Conservation (phyloP, 306 rosid species). For the Coriaria nepalensis region DNA sequence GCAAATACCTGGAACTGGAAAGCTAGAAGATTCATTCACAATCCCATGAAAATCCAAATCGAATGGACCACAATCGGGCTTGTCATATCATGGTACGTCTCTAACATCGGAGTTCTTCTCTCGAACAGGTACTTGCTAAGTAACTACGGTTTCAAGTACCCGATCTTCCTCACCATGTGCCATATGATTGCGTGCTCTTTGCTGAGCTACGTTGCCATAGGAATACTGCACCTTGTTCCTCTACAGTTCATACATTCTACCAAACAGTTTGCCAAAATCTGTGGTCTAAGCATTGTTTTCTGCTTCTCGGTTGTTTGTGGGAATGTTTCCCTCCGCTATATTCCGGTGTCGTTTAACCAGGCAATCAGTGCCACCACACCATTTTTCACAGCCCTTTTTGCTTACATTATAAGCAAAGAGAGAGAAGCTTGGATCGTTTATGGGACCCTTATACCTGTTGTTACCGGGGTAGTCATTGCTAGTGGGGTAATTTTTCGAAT, state of each 20-base stretch:
- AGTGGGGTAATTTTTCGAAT: slow-evolving; percentile 9
- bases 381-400: slow-evolving; percentile 16
- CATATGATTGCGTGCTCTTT: slow-evolving; percentile 16
- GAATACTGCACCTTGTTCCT: slow-evolving; percentile 7
- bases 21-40: no score
- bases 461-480: slow-evolving; percentile 18
- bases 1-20: no score
- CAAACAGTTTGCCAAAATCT: slow-evolving; percentile 13
- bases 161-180: slow-evolving; percentile 16
- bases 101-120: slow-evolving; percentile 19
- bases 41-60: no score
- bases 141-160: slow-evolving; percentile 21
- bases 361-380: slow-evolving; percentile 20
- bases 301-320: slow-evolving; percentile 22
- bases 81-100: slow-evolving; percentile 17
- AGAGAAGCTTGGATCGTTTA: slow-evolving; percentile 18
- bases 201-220: slow-evolving; percentile 15
- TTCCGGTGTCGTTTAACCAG: slow-evolving; percentile 22
- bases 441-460: slow-evolving; percentile 14
- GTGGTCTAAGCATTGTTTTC: slow-evolving; percentile 14
- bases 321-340: slow-evolving; percentile 16
- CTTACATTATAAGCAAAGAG: slow-evolving; percentile 10
- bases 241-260: slow-evolving; percentile 14
- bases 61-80: slow-evolving; percentile 13
- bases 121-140: slow-evolving; percentile 20